Base-by-base conservation (phyloP, 176 grass and related monocot species). In the Musa beccarii region DNA sequence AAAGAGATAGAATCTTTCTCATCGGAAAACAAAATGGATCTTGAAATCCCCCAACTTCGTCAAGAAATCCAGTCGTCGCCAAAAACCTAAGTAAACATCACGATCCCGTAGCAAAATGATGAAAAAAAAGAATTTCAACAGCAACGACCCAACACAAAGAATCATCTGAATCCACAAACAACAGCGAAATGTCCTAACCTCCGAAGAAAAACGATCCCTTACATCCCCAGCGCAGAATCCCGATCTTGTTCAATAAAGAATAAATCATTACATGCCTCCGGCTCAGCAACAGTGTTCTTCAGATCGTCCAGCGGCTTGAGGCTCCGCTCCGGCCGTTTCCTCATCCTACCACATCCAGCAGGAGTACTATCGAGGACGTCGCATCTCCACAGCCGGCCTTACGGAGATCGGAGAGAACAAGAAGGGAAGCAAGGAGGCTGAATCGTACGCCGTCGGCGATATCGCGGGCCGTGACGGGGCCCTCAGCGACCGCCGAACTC, bases 231-330 rank as follows among this genome's bases (percentile, higher is more conserved):
- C 59, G 13, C 49, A 50, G 24, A 77, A 17, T 25, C 74, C 76
- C 26, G 71, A 73, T 65, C 54, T 54, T 34, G 13, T 51, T 10
- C 56, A 21, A 53, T 52, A 73, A 73, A 80, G 59, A 69, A 43
- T 62, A 21, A 64, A 29, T 9, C 10, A 59, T 50, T 70, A 80
- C 79, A 65, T 73, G 69, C 69, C 69, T 80, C 69, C 69, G 2
- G 14, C 50, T 80, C 59, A 68, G 6, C 77, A 72, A 88, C 79
- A 80, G 56, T 29, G 68, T 71, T 61, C n/a, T 20, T 74, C 71
- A 69, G 90, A 83, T 83, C 90, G 82, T 89, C 85, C 13, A 89
- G 87, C 84, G 89, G 85, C 82, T 73, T 83, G 66, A 93, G 43
- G 23, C 22, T 81, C 61, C 80, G 82, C 62, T 83, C 85, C 50